A percentile compares a stretch with the other conserved stretches of the same genome.
phyloP scores from a whole-genome alignment of 139 green algal species.

The Chlamydomonas sphaeroides region DNA sequence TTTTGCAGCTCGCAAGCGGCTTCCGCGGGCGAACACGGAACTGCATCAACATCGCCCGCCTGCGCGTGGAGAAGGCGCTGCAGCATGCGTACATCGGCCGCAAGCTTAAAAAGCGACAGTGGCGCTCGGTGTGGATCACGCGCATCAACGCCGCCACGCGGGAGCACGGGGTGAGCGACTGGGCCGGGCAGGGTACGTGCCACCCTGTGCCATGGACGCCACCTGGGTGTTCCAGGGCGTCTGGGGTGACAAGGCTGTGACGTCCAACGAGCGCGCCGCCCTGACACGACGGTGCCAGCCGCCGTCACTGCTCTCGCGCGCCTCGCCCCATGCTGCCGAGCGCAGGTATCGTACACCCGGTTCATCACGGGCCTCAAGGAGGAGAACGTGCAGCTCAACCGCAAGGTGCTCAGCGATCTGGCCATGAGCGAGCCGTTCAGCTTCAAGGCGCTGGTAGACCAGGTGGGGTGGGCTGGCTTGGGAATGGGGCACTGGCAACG shows the following conservation, averaged over 20 bases:
- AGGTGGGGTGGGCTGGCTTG: too few species aligned
- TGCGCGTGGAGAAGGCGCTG: constrained; percentile 91
- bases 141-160: constrained; percentile 88
- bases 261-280: too few species aligned
- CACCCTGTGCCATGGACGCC: too few species aligned
- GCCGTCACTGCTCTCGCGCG: background rate
- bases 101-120: constrained; percentile 91
- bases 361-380: constrained; percentile 87
- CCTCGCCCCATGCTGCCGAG: background rate
- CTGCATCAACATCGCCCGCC: constrained; percentile 85
- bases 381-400: constrained; percentile 93
- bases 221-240: too few species aligned
- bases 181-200: too few species aligned
- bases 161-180: constrained; percentile 89
- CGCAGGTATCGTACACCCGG: constrained; percentile 88
- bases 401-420: constrained; percentile 94
- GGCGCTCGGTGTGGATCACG: constrained; percentile 91
- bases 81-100: constrained; percentile 90
- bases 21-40: constrained; percentile 94
- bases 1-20: constrained; percentile 90
- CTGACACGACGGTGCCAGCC: background rate
- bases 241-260: too few species aligned
- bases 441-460: constrained; percentile 94
- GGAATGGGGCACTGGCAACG: too few species aligned
- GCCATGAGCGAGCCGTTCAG: constrained; percentile 92